Base-by-base conservation (phyloP, 2,329 filamentous ascomycete genomes). In the Exserohilum turcica region DNA sequence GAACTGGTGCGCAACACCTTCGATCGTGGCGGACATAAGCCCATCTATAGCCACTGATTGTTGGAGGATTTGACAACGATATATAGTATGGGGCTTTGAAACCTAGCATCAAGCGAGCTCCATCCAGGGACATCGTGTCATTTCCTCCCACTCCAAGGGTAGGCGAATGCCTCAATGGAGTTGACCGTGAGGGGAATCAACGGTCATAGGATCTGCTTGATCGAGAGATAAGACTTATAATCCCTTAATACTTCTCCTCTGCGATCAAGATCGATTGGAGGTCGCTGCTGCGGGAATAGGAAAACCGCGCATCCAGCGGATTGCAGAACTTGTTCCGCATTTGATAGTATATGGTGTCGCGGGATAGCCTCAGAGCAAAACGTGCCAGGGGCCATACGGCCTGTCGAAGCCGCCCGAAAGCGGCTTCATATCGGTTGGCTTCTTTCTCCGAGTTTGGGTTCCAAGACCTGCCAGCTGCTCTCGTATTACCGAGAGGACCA, bases 341-440 rank as follows among this genome's bases (percentile, higher is more conserved):
- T 57, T 59, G 54, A 61, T 72, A 60, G 21, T 24, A 4, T 24
- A 24, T 24, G 21, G 21, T 4, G 21, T 24, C 4, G 21, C n/a
- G n/a, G n/a, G n/a, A n/a, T n/a, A n/a, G n/a, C n/a, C 66, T 67
- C 40, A 46, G 42, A 68, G 64, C 60, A 71, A 70, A 63, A 62
- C 28, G 24, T 66, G 68, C 68, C 69, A 71, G 39, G 70, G 67
- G 59, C 65, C 60, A 59, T 63, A 32, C 56, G 61, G 64, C 56
- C 68, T 72, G 43, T 71, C 67, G 63, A 63, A 62, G 54, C 37
- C 29, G 39, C 59, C 50, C 31, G 28, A 62, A 45, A 48, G 52
- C 57, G 44, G 43, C 55, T 63, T 61, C 53, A 70, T 66, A 52
- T 67, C 69, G 64, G 67, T 67, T 68, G 70, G 65, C 70, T 68